These are phyloP conservation scores for Boletus smithii DNA, from an alignment of 1,284 basidiomycete genomes.

Conservation along the genomic window DNA sequence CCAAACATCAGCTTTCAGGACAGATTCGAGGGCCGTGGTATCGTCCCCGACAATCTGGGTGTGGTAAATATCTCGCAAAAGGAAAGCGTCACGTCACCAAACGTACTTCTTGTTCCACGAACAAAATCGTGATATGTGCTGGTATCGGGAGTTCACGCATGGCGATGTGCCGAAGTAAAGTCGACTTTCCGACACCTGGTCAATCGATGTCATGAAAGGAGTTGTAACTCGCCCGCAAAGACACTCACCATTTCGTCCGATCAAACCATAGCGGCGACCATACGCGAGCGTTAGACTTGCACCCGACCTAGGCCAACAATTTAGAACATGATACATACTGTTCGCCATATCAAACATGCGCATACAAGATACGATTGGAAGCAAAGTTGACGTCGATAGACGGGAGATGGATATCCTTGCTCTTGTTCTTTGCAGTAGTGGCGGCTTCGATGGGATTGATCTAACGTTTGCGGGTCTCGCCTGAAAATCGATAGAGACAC, in stretches of 20 bases:
- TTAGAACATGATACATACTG: constrained; percentile 7
- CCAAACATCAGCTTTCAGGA: constrained; percentile 97
- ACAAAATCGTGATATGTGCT: constrained; percentile 85
- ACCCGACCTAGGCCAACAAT: constrained; percentile 51
- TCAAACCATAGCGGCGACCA: constrained; percentile 84
- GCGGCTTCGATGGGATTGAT: constrained; percentile 94
- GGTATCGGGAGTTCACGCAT: constrained; percentile 94
- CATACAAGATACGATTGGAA: constrained; percentile 88
- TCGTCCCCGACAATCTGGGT: constrained; percentile 86
- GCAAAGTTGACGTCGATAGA: constrained; percentile 95
- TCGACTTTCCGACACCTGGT: constrained; percentile 93
- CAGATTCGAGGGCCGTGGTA: constrained; percentile 88
- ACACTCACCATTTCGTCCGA: constrained; percentile 70
- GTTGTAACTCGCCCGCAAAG: neutral
- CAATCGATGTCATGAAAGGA: constrained; percentile 1
- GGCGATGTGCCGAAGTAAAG: constrained; percentile 95
- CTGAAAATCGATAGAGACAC: neutral
- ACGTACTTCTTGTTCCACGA: constrained; percentile 94
- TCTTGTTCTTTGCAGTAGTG: constrained; percentile 83
- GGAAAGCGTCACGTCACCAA: neutral
- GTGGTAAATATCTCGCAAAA: constrained; percentile 2
- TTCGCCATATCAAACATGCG: constrained; percentile 12
- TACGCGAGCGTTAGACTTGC: constrained; percentile 87
- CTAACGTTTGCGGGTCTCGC: constrained; percentile 33
- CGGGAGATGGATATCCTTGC: constrained; percentile 93